Conservation (phyloP, 2,329 filamentous ascomycete species). For the Pseudovirgaria hyperparasitica region DNA sequence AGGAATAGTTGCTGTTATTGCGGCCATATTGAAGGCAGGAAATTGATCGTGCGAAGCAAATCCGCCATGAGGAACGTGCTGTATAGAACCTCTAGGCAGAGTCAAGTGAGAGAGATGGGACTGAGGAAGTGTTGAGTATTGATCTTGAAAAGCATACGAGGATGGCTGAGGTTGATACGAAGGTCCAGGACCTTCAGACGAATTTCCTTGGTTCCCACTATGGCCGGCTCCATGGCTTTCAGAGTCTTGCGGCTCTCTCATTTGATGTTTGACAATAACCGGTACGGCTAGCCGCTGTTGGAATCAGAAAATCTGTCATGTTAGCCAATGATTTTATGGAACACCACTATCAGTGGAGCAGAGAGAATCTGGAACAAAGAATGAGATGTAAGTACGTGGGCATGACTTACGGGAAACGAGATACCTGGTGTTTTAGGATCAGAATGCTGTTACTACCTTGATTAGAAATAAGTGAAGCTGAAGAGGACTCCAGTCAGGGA, state of each 20-base stretch:
- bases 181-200: neutral
- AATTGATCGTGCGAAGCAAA: constrained; percentile 14
- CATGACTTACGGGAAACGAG: too few species aligned
- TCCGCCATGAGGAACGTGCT: too few species aligned
- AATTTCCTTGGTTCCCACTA: constrained; percentile 12
- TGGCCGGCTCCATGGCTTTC: constrained; percentile 16
- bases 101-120: too few species aligned
- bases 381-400: neutral
- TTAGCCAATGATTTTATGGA: constrained; percentile 22
- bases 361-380: too few species aligned
- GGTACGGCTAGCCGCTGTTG: constrained; percentile 31
- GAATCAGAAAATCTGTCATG: constrained; percentile 29
- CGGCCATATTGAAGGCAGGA: constrained; percentile 21
- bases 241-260: constrained; percentile 25
- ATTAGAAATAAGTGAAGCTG: too few species aligned
- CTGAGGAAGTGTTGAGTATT: too few species aligned
- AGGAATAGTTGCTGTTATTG: constrained; percentile 23
- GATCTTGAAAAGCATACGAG: constrained; percentile 10
- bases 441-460: too few species aligned
- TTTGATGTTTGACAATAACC: constrained; percentile 24
- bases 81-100: too few species aligned
- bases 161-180: constrained; percentile 12
- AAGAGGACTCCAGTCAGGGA: too few species aligned
- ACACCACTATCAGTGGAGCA: constrained; percentile 8
- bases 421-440: too few species aligned